A percentile compares a stretch with the other conserved stretches of the same genome.
These are phyloP conservation scores for Geotrichum bryndzae DNA, from an alignment of 1,139 yeast species.

Conservation along the genomic window DNA sequence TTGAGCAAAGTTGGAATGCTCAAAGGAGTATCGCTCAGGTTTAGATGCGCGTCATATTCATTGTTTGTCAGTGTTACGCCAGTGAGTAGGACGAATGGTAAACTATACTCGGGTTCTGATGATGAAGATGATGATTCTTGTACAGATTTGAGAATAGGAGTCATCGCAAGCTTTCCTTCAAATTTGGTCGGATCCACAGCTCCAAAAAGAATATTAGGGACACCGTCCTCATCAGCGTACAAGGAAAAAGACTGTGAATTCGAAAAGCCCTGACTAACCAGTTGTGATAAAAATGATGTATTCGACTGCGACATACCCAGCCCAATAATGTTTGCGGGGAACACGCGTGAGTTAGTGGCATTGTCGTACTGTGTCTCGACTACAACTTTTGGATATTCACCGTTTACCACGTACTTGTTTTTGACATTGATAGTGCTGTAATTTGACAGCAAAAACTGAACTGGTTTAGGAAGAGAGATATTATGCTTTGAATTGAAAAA, in stretches of 20 bases:
- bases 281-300: conserved; percentile 14
- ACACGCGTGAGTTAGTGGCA: conserved; percentile 1
- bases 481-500: conserved; percentile 4
- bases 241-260: conserved; percentile 22
- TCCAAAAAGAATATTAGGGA: conserved; percentile 23
- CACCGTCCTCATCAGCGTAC: conserved; percentile 8
- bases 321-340: conserved; percentile 24
- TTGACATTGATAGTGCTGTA: conserved; percentile 9
- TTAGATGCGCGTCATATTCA: conserved; percentile 26
- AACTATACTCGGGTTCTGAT: conserved; percentile 22
- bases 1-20: conserved; percentile 57
- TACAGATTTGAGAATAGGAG: conserved; percentile 21
- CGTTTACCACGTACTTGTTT: conserved; percentile 9
- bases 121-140: conserved; percentile 13
- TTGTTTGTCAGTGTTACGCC: conserved; percentile 45
- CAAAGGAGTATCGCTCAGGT: conserved; percentile 6
- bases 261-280: conserved; percentile 9
- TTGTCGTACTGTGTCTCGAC: not conserved
- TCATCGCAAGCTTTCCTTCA: conserved; percentile 21
- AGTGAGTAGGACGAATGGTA: conserved; percentile 55
- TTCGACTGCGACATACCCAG: conserved; percentile 19
- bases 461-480: conserved; percentile 12
- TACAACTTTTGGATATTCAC: conserved; percentile 6
- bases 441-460: conserved; percentile 23
- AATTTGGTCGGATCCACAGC: conserved; percentile 23